Evolutionary conservation across 768 basidiomycete species (phyloP), one percentile per base, ranked within the genome.

Genomic region (Rhizopogon rudus): DNA sequence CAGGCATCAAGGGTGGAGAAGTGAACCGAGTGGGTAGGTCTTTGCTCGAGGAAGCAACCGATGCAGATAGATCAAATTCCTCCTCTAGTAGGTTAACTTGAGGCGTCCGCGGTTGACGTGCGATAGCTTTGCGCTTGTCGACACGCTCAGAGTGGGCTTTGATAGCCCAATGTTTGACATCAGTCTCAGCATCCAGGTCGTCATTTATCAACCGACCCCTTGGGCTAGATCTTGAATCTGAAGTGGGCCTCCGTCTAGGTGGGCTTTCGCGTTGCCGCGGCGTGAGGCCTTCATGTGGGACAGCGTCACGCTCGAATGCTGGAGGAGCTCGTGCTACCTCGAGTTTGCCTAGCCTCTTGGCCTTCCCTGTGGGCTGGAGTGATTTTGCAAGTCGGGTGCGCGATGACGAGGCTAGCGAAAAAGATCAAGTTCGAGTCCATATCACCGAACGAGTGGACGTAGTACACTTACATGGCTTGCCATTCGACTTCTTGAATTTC

Each of bases 1-100:
- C 87, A 0, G 81, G 79, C 56, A 88, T 73, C 13, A 95, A 73
- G 0, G 87, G 83, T 8, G 91, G 88, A 0, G 88, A 85, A 1
- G 77, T 67, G 68, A 92, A 93, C 6, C 56, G 35, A 16, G 59
- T 60, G 2, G 76, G 71, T 13, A 81, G 71, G 1, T 69, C 59
- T 0, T 60, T 51, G 7, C 58, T 22, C 5, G 60, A 57, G 13
- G 64, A 51, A n/a, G 61, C 61, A 2, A 66, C 13, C 1, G 60
- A 50, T 1, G 67, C 57, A 3, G 71, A 69, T 10, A 68, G 60
- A 54, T 76, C 74, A 22, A 78, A 75, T 52, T 77, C 72, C 22
- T 67, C 62, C 16, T 61, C 63, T 5, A 76, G 57, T 13, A 68
- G 68, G 53, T 66, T 71, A 12, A 55, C 44, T n/a, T 40, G 25